Conservation (phyloP, 305 asterid genomes). For the Euphrasia arctica region DNA sequence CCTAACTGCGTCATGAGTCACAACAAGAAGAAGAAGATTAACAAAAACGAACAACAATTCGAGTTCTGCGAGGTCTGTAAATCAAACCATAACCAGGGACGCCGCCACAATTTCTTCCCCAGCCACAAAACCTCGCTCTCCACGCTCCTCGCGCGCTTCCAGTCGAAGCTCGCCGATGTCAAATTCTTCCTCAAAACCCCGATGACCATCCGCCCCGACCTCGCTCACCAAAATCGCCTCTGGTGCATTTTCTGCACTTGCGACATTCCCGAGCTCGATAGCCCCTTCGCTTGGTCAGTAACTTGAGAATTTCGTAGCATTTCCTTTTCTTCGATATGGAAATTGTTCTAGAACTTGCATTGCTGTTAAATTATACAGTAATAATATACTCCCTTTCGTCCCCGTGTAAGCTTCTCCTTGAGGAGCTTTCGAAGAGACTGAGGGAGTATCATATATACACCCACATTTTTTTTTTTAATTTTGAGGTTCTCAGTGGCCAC, state of each 20-base stretch:
- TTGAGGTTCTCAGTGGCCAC: conserved; percentile 46
- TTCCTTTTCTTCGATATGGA: background rate
- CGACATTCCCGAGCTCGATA: conserved; percentile 54
- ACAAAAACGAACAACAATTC: conserved; percentile 29
- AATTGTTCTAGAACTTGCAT: background rate
- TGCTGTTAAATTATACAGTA: no score
- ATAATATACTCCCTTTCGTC: no score
- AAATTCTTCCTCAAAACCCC: conserved; percentile 61
- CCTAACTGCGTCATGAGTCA: conserved; percentile 23
- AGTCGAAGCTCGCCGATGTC: conserved; percentile 55
- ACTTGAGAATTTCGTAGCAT: conserved; percentile 14
- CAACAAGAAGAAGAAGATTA: conserved; percentile 23
- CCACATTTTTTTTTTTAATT: background rate
- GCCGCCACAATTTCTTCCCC: conserved; percentile 73
- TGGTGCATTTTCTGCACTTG: conserved; percentile 80
- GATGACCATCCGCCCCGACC: conserved; percentile 43
- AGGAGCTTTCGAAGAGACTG: no score
- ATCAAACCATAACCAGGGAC: conserved; percentile 70
- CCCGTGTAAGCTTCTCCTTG: no score
- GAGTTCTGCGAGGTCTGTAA: conserved; percentile 81
- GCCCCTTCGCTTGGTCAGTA: conserved; percentile 62
- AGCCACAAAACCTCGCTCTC: conserved; percentile 67
- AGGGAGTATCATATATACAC: background rate
- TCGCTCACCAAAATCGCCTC: conserved; percentile 48
- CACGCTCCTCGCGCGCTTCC: conserved; percentile 63